Conservation (phyloP, 129 eudicot species). For the Flaveria brownii region DNA sequence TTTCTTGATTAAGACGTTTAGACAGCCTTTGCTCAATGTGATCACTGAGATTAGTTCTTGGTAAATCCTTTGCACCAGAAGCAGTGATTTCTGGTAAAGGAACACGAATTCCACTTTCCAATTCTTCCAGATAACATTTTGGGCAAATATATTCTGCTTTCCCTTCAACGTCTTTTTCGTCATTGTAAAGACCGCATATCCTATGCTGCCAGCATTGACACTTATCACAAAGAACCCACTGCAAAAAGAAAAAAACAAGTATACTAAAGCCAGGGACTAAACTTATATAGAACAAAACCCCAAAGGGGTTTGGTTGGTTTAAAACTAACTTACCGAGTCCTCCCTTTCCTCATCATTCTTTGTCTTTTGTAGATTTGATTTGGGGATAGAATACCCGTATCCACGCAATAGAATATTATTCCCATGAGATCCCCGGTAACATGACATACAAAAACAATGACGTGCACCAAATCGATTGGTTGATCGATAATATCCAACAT, state of each 20-base stretch:
- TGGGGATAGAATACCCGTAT: constrained; percentile 47
- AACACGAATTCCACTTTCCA: constrained; percentile 49
- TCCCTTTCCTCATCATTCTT: constrained; percentile 48
- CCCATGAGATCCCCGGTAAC: constrained; percentile 56
- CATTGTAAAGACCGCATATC: constrained; percentile 74
- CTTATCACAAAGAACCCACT: constrained; percentile 94
- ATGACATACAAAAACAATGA: constrained; percentile 53
- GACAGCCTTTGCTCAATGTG: constrained; percentile 67
- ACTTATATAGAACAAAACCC: neutral
- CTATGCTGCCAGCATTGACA: constrained; percentile 89
- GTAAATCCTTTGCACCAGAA: constrained; percentile 71
- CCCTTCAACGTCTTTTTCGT: constrained; percentile 58
- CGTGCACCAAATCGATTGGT: constrained; percentile 38
- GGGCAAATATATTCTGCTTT: constrained; percentile 78
- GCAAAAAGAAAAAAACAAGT: constrained; percentile 14
- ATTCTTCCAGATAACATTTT: constrained; percentile 58
- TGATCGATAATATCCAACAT: constrained; percentile 48
- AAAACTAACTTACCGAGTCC: constrained; percentile 59
- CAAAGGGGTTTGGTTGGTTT: neutral
- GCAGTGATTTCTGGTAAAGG: constrained; percentile 48
- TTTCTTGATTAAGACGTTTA: constrained; percentile 63
- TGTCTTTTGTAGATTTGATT: constrained; percentile 44
- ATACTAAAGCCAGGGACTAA: constrained; percentile 23
- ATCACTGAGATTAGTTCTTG: constrained; percentile 71
- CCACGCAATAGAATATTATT: constrained; percentile 48